These are phyloP conservation scores for Chlamydomonas incerta DNA, from an alignment of 139 green algal genomes.

Conservation along the genomic window DNA sequence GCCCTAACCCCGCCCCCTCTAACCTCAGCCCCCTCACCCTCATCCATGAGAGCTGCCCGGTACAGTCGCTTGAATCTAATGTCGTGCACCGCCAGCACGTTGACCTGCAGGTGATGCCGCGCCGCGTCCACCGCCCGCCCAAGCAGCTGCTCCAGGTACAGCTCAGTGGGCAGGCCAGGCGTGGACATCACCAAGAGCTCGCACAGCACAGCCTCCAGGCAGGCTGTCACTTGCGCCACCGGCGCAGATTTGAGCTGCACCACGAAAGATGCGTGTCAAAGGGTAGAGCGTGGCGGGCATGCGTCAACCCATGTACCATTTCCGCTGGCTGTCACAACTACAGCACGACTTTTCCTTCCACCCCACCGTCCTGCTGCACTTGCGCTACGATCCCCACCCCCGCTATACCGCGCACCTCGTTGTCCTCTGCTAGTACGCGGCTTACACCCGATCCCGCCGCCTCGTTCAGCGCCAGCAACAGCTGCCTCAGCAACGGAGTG, in stretches of 20 bases:
- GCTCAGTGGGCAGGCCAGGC: conserved; percentile 37
- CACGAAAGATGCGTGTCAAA: too few relatives aligned
- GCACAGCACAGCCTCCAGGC: conserved; percentile 42
- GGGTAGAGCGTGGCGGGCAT: too few relatives aligned
- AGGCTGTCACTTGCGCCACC: too few relatives aligned
- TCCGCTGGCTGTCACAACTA: too few relatives aligned
- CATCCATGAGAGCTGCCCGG: conserved; percentile 22
- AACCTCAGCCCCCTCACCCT: too few relatives aligned
- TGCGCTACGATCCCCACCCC: too few relatives aligned
- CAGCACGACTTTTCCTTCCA: too few relatives aligned
- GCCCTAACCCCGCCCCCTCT: too few relatives aligned
- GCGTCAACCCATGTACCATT: too few relatives aligned
- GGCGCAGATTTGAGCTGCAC: neutral
- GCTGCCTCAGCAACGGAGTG: neutral
- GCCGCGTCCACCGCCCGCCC: conserved; percentile 15
- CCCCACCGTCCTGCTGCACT: too few relatives aligned
- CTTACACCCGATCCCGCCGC: neutral
- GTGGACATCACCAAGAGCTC: conserved; percentile 43
- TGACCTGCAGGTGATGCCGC: conserved; percentile 74
- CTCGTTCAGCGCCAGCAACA: neutral
- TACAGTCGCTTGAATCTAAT: conserved; percentile 51
- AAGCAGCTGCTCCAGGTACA: conserved; percentile 42
- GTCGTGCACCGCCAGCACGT: conserved; percentile 77
- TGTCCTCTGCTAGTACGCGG: neutral
- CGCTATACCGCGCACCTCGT: too few relatives aligned